phyloP scores from a whole-genome alignment of 2,329 filamentous ascomycete species.

The Penicillium sp. region DNA sequence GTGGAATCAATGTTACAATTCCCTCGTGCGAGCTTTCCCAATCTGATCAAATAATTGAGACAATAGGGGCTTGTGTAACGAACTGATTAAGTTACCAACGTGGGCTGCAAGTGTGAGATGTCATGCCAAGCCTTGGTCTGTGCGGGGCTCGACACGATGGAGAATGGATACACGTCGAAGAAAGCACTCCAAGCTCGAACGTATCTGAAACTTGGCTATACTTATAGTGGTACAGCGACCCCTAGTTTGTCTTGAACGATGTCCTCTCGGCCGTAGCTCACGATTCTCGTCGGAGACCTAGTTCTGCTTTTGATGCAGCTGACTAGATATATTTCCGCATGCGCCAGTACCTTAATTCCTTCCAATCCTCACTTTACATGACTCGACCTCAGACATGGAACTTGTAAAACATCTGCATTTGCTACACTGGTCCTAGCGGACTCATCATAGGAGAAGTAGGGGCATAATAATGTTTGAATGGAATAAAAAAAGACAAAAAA shows the following conservation, averaged over 20 bases:
- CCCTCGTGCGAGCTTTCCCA: neutral
- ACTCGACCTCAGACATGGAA: no score
- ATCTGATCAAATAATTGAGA: neutral
- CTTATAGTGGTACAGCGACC: neutral
- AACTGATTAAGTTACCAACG: neutral
- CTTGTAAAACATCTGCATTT: no score
- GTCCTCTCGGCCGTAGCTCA: no score
- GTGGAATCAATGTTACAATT: neutral
- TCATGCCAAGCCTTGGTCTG: constrained; percentile 45
- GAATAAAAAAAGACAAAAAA: constrained; percentile 5
- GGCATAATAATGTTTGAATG: neutral
- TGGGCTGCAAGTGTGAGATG: constrained; percentile 25
- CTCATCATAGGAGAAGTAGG: constrained; percentile 51
- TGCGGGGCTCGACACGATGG: constrained; percentile 25
- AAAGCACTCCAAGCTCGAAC: neutral
- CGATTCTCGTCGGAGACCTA: no score
- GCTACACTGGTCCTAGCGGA: constrained; percentile 61
- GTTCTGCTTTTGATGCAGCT: no score
- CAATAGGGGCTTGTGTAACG: neutral
- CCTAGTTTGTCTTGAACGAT: no score
- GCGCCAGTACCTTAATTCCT: no score
- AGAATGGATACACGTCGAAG: neutral
- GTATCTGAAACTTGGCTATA: neutral
- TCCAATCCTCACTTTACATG: no score
- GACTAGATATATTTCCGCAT: no score